Evolutionary conservation across 495 filamentous ascomycete genomes (phyloP).

Genomic region (Podospora bellae-mahoneyi): DNA sequence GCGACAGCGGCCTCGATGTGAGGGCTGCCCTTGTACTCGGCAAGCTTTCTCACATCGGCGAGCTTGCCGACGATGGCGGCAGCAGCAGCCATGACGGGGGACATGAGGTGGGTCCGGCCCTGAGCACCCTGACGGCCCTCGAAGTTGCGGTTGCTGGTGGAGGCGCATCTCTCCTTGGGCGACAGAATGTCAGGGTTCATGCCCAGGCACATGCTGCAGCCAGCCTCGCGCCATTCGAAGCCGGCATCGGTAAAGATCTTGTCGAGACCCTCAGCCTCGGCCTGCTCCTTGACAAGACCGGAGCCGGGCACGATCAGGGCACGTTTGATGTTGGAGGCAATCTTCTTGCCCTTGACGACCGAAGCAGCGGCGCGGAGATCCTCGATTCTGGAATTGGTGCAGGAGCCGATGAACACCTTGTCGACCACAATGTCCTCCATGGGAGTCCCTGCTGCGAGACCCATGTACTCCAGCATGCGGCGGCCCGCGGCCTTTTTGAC

Average conservation of each 20-base stretch:
- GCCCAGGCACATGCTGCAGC: constrained; percentile 97
- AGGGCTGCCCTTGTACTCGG: constrained; percentile 56
- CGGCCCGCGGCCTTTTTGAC: constrained; percentile 72
- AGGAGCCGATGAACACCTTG: constrained; percentile 97
- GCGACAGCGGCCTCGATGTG: constrained; percentile 31
- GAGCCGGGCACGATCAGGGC: constrained; percentile 97
- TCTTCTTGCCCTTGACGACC: constrained; percentile 79
- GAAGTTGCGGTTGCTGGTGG: constrained; percentile 96
- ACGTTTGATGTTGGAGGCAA: constrained; percentile 82
- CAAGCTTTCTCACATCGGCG: constrained; percentile 81
- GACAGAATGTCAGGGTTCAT: constrained; percentile 99
- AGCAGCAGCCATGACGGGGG: constrained; percentile 92
- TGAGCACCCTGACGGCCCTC: constrained; percentile 93
- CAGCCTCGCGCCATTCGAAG: constrained; percentile 97
- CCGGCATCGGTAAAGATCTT: constrained; percentile 88
- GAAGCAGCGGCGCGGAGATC: constrained; percentile 86
- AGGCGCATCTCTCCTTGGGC: constrained; percentile 88
- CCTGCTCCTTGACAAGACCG: constrained; percentile 88
- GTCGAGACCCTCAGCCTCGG: constrained; percentile 87
- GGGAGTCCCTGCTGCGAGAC: constrained; percentile 73
- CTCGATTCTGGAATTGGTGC: constrained; percentile 96
- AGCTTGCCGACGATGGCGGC: constrained; percentile 87
- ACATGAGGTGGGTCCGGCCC: constrained; percentile 94
- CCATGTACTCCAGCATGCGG: constrained; percentile 94
- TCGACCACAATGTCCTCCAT: constrained; percentile 90